A percentile compares a stretch with the other conserved stretches of the same genome.
Conservation (phyloP, 805 yeast genomes). For the Danielozyma ontarioensis region DNA sequence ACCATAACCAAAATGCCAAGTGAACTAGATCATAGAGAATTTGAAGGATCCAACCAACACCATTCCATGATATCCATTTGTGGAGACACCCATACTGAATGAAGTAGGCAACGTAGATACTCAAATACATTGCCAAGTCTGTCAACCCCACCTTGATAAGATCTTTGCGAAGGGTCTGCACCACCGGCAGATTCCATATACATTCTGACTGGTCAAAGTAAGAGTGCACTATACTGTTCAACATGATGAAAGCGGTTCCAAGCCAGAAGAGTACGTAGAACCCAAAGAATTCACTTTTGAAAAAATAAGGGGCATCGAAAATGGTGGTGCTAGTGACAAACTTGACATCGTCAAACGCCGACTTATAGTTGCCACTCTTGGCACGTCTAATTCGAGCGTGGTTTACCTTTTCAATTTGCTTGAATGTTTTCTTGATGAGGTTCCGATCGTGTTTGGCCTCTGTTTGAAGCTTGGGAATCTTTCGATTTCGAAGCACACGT, state of each 20-base stretch:
- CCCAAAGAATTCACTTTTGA: constrained; percentile 61
- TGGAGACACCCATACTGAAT: constrained; percentile 53
- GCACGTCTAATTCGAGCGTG: constrained; percentile 9
- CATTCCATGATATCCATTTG: constrained; percentile 52
- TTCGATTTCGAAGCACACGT: background rate
- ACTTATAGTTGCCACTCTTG: constrained; percentile 34
- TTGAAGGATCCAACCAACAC: constrained; percentile 60
- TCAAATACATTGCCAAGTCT: constrained; percentile 70
- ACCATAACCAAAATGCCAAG: constrained; percentile 47
- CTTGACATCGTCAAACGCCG: constrained; percentile 51
- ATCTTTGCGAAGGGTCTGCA: constrained; percentile 55
- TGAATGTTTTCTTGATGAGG: background rate
- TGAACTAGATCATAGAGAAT: constrained; percentile 49
- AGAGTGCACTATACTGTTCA: constrained; percentile 52
- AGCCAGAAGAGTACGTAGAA: constrained; percentile 80
- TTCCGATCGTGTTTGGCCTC: background rate
- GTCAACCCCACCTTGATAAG: constrained; percentile 63
- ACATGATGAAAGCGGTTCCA: constrained; percentile 48
- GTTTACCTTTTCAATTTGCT: background rate
- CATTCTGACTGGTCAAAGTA: constrained; percentile 40
- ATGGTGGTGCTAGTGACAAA: constrained; percentile 41
- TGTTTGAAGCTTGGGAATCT: background rate
- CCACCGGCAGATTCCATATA: constrained; percentile 48
- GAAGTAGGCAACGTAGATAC: constrained; percentile 54
- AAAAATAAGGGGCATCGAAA: constrained; percentile 46